Conservation (phyloP, 768 basidiomycete genomes). For the Naganishia vishniacii region DNA sequence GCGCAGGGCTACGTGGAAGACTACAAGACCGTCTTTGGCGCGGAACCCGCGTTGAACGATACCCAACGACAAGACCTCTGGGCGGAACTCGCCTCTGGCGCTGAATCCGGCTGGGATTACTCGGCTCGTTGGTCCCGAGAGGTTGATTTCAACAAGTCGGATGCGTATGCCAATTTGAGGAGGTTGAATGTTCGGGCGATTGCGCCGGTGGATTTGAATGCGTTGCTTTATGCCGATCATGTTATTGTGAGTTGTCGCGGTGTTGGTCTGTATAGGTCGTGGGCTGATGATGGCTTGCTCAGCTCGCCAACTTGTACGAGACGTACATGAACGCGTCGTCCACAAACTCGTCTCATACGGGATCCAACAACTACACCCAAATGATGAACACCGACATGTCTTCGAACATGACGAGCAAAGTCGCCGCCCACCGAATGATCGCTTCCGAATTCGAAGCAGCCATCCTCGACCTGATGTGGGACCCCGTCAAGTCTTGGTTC, state of each 20-base stretch:
- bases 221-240: constrained; percentile 63
- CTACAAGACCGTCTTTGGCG: constrained; percentile 68
- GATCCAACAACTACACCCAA: constrained; percentile 24
- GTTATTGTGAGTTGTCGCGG: constrained; percentile 11
- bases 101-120: constrained; percentile 63
- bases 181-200: constrained; percentile 65
- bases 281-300: neutral
- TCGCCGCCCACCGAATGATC: constrained; percentile 55
- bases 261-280: constrained; percentile 50
- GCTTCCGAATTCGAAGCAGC: constrained; percentile 62
- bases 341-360: constrained; percentile 2
- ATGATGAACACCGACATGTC: constrained; percentile 40
- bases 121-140: constrained; percentile 49
- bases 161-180: constrained; percentile 59
- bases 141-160: constrained; percentile 51
- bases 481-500: constrained; percentile 52
- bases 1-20: constrained; percentile 55
- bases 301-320: constrained; percentile 44
- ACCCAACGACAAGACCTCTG: constrained; percentile 64
- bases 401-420: constrained; percentile 50
- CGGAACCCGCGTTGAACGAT: constrained; percentile 57
- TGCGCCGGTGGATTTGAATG: constrained; percentile 73
- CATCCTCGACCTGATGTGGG: constrained; percentile 83
- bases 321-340: constrained; percentile 32
- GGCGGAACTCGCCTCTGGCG: constrained; percentile 78